Percentiles rank a stretch among this genome's conserved stretches.
Evolutionary conservation across 352 stramenopile genomes (phyloP).

Genomic region (Thalassiosira hispida): DNA sequence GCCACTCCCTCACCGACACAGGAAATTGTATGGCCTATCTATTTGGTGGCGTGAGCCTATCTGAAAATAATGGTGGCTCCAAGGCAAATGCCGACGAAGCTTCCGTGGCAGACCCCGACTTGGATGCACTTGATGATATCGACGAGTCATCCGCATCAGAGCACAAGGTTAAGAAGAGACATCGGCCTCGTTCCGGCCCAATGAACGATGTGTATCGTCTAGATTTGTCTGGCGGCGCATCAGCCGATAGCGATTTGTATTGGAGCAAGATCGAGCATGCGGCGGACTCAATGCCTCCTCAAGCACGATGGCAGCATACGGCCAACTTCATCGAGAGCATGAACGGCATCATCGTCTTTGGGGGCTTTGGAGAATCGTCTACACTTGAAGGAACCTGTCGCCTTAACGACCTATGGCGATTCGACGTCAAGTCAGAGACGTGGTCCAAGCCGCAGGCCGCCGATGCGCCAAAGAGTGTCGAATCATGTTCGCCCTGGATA

Average conservation of each 20-base stretch:
- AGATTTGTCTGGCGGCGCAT: slow-evolving; percentile 88
- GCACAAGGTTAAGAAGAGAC: slow-evolving; percentile 18
- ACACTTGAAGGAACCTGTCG: slow-evolving; percentile 84
- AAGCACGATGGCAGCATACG: slow-evolving; percentile 90
- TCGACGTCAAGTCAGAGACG: slow-evolving; percentile 91
- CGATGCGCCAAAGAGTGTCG: background rate
- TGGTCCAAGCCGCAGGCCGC: slow-evolving; percentile 89
- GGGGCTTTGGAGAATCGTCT: slow-evolving; percentile 88
- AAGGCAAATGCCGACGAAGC: slow-evolving; percentile 15
- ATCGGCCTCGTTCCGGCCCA: slow-evolving; percentile 82
- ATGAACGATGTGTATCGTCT: slow-evolving; percentile 94
- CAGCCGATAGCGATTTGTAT: slow-evolving; percentile 57
- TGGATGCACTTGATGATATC: slow-evolving; percentile 16
- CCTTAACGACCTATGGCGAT: slow-evolving; percentile 96
- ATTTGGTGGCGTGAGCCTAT: slow-evolving; percentile 89
- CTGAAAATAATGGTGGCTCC: slow-evolving; percentile 55
- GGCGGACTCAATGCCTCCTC: slow-evolving; percentile 48
- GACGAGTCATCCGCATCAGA: background rate
- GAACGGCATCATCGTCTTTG: slow-evolving; percentile 91
- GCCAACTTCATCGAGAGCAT: slow-evolving; percentile 86
- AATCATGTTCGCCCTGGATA: slow-evolving; percentile 37
- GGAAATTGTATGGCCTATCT: slow-evolving; percentile 89
- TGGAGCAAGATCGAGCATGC: slow-evolving; percentile 60
- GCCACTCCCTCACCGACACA: slow-evolving; percentile 92
- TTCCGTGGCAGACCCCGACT: background rate